phyloP scores from a whole-genome alignment of 1,284 basidiomycete genomes.

The Hymenochaete sp. region DNA sequence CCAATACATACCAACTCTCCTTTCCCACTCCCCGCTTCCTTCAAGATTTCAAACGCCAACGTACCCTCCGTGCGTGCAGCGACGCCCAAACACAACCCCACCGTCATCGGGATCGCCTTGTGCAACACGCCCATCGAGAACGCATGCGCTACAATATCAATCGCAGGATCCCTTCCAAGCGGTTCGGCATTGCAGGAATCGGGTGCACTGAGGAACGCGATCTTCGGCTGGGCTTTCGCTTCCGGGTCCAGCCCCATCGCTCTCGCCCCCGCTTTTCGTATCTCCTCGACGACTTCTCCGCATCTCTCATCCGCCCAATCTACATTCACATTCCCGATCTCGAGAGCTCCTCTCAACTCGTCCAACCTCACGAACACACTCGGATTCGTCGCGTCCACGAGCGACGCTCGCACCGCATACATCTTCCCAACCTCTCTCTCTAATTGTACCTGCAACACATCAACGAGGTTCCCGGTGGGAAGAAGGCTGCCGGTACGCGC shows the following conservation, averaged over 20 bases:
- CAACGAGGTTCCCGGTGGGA: conserved; percentile 46
- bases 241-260: conserved; percentile 57
- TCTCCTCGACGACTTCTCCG: conserved; percentile 37
- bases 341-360: conserved; percentile 35
- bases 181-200: conserved; percentile 23
- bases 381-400: conserved; percentile 69
- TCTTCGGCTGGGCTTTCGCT: conserved; percentile 62
- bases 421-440: conserved; percentile 9
- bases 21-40: not conserved
- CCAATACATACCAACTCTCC: conserved; percentile 33
- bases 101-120: conserved; percentile 67
- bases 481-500: conserved; percentile 63
- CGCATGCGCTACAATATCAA: conserved; percentile 53
- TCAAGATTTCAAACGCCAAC: conserved; percentile 41
- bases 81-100: conserved; percentile 63
- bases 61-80: conserved; percentile 47
- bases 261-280: conserved; percentile 48
- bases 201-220: conserved; percentile 46
- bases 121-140: conserved; percentile 67
- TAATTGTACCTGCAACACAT: conserved; percentile 29
- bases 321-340: conserved; percentile 15
- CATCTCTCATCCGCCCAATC: conserved; percentile 26
- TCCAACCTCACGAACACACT: conserved; percentile 49
- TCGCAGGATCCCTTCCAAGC: too few species aligned
- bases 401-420: conserved; percentile 35